Evolutionary conservation across 768 basidiomycete genomes (phyloP), one percentile per base, ranked within the genome.

Genomic region (Panellus pusillus): DNA sequence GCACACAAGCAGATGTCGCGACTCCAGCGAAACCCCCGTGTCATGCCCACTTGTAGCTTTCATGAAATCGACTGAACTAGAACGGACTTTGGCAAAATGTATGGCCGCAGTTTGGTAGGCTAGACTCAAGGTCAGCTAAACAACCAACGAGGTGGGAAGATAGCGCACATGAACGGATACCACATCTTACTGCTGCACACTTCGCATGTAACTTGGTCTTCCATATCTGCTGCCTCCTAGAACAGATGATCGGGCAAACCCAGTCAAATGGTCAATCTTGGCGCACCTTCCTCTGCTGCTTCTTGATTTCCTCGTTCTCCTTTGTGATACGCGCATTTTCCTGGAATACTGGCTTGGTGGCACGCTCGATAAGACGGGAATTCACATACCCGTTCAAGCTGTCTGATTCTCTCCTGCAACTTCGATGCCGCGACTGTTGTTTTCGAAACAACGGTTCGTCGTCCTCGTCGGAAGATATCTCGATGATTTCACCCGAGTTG

Each of bases 1-100:
- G n/a, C n/a, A n/a, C n/a, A n/a, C n/a, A n/a, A n/a, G n/a, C n/a
- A n/a, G n/a, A n/a, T n/a, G n/a, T n/a, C n/a, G n/a, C n/a, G n/a
- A n/a, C n/a, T n/a, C n/a, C n/a, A n/a, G n/a, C n/a, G n/a, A n/a
- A n/a, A n/a, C n/a, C n/a, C n/a, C n/a, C n/a, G n/a, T n/a, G n/a
- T n/a, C n/a, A 97, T 98, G 94, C 81, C n/a, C n/a, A n/a, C n/a
- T 98, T 18, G 86, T 98, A 50, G 95, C 95, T 2, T 96, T 98
- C 24, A 24, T 9, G 14, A 14, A 14, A 14, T 35, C 11, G 3
- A 14, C 3, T 7, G 14, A 9, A 35, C 32, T 11, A 35, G 3
- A 8, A 14, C 32, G 32, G 9, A 35, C 32, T 35, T 41, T 50
- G 47, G 44, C 58, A 60, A 18, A 53, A 53, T 3, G 47, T 56